Evolutionary conservation across 2,329 filamentous ascomycete genomes (phyloP), one percentile per base, ranked within the genome.

Genomic region (Eutypa lata): DNA sequence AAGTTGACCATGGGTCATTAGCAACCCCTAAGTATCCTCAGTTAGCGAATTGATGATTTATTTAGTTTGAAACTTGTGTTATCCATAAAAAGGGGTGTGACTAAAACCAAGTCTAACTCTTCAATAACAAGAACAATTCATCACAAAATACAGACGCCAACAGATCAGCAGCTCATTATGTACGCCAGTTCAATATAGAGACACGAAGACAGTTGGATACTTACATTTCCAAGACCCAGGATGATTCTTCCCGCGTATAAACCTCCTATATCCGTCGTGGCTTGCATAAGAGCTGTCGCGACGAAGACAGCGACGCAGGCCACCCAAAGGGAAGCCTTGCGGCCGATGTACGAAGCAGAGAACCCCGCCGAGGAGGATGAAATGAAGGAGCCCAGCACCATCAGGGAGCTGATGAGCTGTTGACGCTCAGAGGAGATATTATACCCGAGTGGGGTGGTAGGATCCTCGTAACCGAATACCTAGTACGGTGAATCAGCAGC

Each of bases 271-370:
- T 65, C 62, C 4, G 69, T 73, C 0, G 75, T 77, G 13, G 71
- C 69, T 72, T 80, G 78, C 77, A 80, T 80, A 53, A 79, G 68
- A 13, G 77, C 71, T 42, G 78, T 79, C 3, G 76, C 70, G 2
- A 76, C 60, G 51, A 73, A 66, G 22, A 68, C 65, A 5, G 59
- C 71, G 57, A 55, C 63, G 58, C 58, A 75, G 13, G 54, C 67
- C n/a, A 65, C 54, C 74, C 74, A 77, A 7, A 77, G 67, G 26
- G 67, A 71, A 40, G 63, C 52, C 54, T 65, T 69, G 10, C 69
- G 66, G 6, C 71, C 72, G 22, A 70, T 55, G 31, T 68, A 71
- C 6, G 60, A 57, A 0, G 72, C 71, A 3, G 68, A 71, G 22
- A 72, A 62, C 0, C 75, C 76, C 2, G 74, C 74, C 0, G 70